A percentile compares a stretch with the other conserved stretches of the same genome.
phyloP scores from a whole-genome alignment of 345 rosid genomes.

The Boechera divaricarpa region DNA sequence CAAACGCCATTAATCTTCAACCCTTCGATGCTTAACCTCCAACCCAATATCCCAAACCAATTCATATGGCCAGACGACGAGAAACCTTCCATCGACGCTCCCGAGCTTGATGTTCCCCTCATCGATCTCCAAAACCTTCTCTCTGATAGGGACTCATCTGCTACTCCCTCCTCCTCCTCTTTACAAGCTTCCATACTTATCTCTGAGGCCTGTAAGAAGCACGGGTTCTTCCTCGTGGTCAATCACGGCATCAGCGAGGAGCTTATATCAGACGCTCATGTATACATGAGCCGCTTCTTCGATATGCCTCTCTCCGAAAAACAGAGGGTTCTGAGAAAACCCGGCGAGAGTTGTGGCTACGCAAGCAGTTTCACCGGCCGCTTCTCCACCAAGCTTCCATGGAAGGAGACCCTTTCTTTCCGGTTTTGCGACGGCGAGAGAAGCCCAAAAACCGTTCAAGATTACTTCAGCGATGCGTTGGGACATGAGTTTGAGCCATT shows the following conservation, averaged over 20 bases:
- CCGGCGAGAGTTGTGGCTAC: slow-evolving; percentile 87
- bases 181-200: slow-evolving; percentile 65
- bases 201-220: slow-evolving; percentile 72
- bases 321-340: slow-evolving; percentile 70
- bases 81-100: slow-evolving; percentile 57
- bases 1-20: slow-evolving; percentile 65
- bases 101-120: slow-evolving; percentile 76
- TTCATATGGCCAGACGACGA: slow-evolving; percentile 95
- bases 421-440: slow-evolving; percentile 55
- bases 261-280: slow-evolving; percentile 75
- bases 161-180: slow-evolving; percentile 45
- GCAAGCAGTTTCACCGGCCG: slow-evolving; percentile 97
- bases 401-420: slow-evolving; percentile 98
- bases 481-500: slow-evolving; percentile 66
- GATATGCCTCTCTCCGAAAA: slow-evolving; percentile 70
- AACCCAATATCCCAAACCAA: slow-evolving; percentile 63
- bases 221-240: slow-evolving; percentile 88
- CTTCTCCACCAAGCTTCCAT: slow-evolving; percentile 87
- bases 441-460: slow-evolving; percentile 53
- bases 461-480: slow-evolving; percentile 66
- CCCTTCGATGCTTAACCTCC: slow-evolving; percentile 63
- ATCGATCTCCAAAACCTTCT: slow-evolving; percentile 69
- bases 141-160: slow-evolving; percentile 33
- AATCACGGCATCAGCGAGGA: slow-evolving; percentile 74
- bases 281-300: slow-evolving; percentile 66